These are phyloP conservation scores for Guillardia theta DNA, from an alignment of 78 protist species.

Conservation along the genomic window DNA sequence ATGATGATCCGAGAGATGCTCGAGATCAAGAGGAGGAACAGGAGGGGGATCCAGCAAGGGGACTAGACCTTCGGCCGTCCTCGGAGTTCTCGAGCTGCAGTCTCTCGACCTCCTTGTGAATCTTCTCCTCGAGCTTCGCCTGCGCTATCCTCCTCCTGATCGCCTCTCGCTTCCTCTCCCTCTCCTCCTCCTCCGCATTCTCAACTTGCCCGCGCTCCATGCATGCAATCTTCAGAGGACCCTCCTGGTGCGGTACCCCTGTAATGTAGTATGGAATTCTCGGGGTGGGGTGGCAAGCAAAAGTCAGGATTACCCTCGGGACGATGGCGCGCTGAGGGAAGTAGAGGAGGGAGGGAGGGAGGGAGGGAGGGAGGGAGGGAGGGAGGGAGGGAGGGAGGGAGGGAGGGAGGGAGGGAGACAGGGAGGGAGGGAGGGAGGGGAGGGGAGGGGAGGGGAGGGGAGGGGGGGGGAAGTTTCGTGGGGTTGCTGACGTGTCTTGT, in stretches of 20 bases:
- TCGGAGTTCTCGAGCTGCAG: background rate
- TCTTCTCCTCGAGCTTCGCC: background rate
- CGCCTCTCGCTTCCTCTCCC: background rate
- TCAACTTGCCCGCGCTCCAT: background rate
- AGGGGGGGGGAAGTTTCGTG: no score
- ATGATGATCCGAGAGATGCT: no score
- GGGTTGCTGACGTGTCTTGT: no score
- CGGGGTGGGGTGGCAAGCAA: no score
- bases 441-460: no score
- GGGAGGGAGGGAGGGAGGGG: background rate
- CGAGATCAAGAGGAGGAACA: no score
- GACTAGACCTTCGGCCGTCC: background rate
- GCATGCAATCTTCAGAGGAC: no score
- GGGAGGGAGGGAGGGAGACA: no score
- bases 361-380: background rate
- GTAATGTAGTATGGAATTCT: no score
- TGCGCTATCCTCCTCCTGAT: background rate
- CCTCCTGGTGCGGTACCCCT: no score
- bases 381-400: background rate
- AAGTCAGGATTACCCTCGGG: no score
- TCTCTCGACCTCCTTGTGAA: background rate
- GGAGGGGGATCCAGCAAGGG: background rate
- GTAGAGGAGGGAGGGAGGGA: background rate
- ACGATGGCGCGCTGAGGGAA: background rate
- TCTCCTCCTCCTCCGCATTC: background rate